Conservation (phyloP, 2,329 filamentous ascomycete genomes). For the Penicillium sp. region DNA sequence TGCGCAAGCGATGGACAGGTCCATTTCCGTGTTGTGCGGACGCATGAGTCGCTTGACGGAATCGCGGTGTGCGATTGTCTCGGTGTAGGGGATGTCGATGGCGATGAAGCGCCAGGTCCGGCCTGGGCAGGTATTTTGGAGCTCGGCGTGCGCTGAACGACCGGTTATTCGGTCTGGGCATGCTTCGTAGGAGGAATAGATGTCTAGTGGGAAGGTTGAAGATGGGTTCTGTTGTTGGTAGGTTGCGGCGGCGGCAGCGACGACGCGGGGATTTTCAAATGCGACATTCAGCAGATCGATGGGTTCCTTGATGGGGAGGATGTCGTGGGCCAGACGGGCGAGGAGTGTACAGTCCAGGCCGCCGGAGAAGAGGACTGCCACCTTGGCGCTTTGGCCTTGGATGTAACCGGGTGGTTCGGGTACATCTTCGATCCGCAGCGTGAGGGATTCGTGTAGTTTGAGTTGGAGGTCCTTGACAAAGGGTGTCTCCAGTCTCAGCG, state of each 20-base stretch:
- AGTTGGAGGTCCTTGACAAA: conserved; percentile 57
- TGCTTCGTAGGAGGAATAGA: conserved; percentile 64
- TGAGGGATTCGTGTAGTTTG: conserved; percentile 63
- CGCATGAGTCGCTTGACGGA: conserved; percentile 76
- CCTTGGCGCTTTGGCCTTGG: conserved; percentile 34
- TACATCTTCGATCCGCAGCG: conserved; percentile 65
- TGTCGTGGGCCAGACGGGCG: conserved; percentile 75
- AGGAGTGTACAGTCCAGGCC: conserved; percentile 91
- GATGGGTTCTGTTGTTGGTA: conserved; percentile 17
- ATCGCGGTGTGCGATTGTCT: conserved; percentile 68
- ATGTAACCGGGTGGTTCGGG: conserved; percentile 55
- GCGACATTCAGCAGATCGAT: conserved; percentile 95
- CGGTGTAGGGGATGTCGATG: conserved; percentile 77
- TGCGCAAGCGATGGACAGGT: conserved; percentile 88
- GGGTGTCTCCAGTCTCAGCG: conserved; percentile 44
- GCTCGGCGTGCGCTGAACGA: conserved; percentile 74
- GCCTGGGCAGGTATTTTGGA: conserved; percentile 66
- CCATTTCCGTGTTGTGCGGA: conserved; percentile 98
- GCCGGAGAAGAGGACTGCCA: conserved; percentile 89
- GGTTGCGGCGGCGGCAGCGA: conserved; percentile 55
- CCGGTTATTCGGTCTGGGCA: conserved; percentile 92
- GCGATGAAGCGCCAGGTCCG: conserved; percentile 79
- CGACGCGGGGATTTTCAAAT: conserved; percentile 86
- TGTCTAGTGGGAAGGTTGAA: background rate
- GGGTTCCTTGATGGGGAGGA: conserved; percentile 66